phyloP scores from a whole-genome alignment of 129 eudicot genomes.

The Artemisia argyi region DNA sequence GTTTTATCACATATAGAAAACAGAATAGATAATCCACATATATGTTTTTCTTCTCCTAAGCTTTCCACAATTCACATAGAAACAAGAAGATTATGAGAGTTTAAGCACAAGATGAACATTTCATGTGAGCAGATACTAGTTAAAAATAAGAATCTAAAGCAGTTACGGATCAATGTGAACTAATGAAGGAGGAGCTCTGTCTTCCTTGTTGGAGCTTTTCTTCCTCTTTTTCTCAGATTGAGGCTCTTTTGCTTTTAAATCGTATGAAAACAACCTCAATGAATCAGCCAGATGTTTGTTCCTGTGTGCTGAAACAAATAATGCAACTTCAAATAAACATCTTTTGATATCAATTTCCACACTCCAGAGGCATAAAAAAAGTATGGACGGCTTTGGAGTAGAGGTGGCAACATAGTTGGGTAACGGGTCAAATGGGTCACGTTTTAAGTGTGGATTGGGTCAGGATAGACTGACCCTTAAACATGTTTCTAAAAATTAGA shows the following conservation, averaged over 20 bases:
- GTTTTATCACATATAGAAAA: too few relatives aligned
- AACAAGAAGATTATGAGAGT: background rate
- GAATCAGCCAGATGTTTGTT: constrained; percentile 56
- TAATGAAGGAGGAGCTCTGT: constrained; percentile 44
- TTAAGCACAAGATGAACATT: constrained; percentile 5
- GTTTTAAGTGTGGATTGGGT: background rate
- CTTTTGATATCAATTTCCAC: background rate
- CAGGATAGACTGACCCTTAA: background rate
- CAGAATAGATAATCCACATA: too few relatives aligned
- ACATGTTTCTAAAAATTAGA: background rate
- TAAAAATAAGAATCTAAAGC: background rate
- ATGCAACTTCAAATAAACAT: background rate
- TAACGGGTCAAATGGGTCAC: background rate
- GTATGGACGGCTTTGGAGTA: background rate
- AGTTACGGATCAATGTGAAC: constrained; percentile 35
- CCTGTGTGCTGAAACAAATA: constrained; percentile 62
- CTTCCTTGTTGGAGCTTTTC: constrained; percentile 65
- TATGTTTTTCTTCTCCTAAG: background rate
- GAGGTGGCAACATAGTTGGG: background rate
- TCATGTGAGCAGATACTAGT: constrained; percentile 1
- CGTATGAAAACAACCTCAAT: constrained; percentile 51
- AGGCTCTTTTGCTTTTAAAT: constrained; percentile 73
- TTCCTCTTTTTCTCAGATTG: constrained; percentile 77
- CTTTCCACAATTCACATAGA: background rate
- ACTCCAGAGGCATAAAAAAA: background rate